These are phyloP conservation scores for Trifolium pratense DNA, from an alignment of 306 rosid species.

Conservation along the genomic window DNA sequence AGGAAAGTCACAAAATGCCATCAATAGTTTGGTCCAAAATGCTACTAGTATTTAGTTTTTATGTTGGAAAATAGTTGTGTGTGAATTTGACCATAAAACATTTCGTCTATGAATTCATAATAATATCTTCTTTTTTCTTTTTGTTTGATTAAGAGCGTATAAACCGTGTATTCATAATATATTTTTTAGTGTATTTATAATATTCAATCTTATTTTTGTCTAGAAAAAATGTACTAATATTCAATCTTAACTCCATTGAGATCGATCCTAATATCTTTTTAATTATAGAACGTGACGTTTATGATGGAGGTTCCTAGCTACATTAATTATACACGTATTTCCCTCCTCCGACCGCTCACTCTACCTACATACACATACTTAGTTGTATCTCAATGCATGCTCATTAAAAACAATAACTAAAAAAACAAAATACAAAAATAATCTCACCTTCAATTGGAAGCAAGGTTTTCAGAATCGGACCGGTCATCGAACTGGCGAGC, in stretches of 20 bases:
- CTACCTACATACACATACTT: not conserved
- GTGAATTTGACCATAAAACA: conserved; percentile 5
- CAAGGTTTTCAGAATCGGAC: too few relatives aligned
- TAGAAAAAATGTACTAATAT: not conserved
- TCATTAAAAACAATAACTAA: not conserved
- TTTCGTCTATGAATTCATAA: not conserved
- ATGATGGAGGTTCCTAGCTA: not conserved
- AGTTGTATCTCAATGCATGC: not conserved
- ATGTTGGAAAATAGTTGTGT: conserved; percentile 17
- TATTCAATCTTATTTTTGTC: not conserved
- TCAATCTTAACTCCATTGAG: not conserved
- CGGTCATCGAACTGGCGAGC: too few relatives aligned
- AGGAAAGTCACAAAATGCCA: conserved; percentile 27
- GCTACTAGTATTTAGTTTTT: not conserved
- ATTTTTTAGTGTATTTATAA: not conserved
- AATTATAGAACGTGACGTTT: not conserved
- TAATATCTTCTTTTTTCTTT: not conserved
- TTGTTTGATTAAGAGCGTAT: not conserved
- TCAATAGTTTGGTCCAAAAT: conserved; percentile 31
- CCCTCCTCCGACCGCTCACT: not conserved
- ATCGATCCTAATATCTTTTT: conserved; percentile 1
- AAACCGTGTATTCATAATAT: not conserved
- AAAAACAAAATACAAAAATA: not conserved
- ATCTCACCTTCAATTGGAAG: not conserved
- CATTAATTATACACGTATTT: not conserved